A percentile compares a stretch with the other conserved stretches of the same genome.
phyloP scores from a whole-genome alignment of 2,329 filamentous ascomycete genomes.

The Aspergillus quadrilineatus region DNA sequence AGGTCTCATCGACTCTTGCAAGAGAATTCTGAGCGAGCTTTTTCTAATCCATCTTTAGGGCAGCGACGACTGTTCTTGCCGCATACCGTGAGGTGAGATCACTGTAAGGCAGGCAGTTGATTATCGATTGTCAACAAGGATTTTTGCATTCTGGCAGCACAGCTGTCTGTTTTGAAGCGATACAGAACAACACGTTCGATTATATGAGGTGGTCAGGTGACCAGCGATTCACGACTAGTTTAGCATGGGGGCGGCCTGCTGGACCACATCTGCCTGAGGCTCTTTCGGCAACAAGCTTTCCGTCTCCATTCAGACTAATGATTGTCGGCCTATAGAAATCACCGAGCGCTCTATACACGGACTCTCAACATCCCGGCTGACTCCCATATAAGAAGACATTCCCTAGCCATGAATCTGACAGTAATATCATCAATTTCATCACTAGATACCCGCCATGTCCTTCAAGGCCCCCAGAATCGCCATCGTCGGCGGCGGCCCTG shows the following conservation, averaged over 20 bases:
- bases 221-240: no score
- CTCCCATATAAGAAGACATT: neutral
- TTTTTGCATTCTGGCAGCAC: no score
- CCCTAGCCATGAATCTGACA: neutral
- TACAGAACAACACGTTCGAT: no score
- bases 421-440: neutral
- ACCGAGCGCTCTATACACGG: neutral
- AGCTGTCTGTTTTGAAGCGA: no score
- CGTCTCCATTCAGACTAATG: neutral
- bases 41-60: no score
- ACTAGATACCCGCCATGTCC: neutral
- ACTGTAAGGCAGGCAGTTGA: no score
- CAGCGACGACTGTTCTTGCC: no score
- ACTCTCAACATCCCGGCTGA: neutral
- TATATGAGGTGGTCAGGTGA: no score
- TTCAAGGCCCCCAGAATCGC: neutral
- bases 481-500: slow-evolving; percentile 30
- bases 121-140: no score
- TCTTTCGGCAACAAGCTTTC: neutral
- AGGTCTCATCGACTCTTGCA: no score
- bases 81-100: no score
- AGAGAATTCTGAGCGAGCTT: no score
- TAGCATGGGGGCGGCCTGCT: neutral
- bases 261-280: neutral
- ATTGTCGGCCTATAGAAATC: neutral